Evolutionary conservation across 805 yeast genomes (phyloP), one percentile per base, ranked within the genome.

Genomic region (Candida oleophila): DNA sequence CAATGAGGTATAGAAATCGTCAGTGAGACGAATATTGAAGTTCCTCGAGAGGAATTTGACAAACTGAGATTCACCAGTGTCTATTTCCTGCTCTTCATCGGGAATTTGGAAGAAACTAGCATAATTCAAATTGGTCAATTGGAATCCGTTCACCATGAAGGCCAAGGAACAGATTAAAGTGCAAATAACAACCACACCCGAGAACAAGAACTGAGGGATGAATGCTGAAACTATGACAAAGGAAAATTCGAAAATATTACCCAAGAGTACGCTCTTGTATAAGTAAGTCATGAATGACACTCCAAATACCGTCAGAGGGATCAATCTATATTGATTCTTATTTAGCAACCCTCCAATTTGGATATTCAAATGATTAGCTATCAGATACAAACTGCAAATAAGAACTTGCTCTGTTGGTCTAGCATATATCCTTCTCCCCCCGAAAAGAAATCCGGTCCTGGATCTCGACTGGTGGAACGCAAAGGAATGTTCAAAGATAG

Each of bases 401-500:
- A 78, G 69, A 40, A 78, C 66, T 57, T 75, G 87, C 42, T 71
- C 76, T 1, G 82, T 76, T 28, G 82, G 89, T 42, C 73, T 65
- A 44, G 45, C 66, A 30, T 54, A 38, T 19, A 50, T 43, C 21
- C 49, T 51, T 3, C 48, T 43, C 37, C 53, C 55, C 9, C 65
- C 59, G 38, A 64, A 56, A 43, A 66, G 57, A 38, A 61, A 52
- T 3, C 39, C 46, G 0, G 55, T 55, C 2, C 64, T 66, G 19
- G 73, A 70, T 59, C 77, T 85, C 47, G 77, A 82, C 54, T 87
- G 94, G 55, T 86, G 91, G 57, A 85, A 85, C 11, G 89, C 87
- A 14, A 85, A 61, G 3, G 92, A 84, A 55, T 82, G 85, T 60
- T 87, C 94, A 63, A 87, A 85, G 32, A 87, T 65, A 0, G 94